Conservation (phyloP, 257 asterid genomes). For the Forsythia suspensa region DNA sequence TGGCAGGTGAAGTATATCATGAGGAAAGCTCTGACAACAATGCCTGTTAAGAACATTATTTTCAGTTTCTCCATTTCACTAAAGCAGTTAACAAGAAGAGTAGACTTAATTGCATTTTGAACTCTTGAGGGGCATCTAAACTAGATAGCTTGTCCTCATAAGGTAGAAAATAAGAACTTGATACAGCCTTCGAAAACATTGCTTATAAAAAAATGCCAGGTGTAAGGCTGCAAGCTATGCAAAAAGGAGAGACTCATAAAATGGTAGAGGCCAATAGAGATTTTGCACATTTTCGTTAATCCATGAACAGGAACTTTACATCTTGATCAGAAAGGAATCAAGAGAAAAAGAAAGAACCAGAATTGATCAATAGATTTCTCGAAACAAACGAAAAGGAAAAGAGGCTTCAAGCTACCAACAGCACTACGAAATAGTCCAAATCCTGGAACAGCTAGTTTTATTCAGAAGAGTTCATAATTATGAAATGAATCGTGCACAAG, state of each 20-base stretch:
- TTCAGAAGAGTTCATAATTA: not conserved
- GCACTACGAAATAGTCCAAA: not conserved
- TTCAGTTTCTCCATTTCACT: not conserved
- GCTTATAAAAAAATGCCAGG: not conserved
- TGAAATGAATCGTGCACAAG: not conserved
- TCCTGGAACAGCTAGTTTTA: not conserved
- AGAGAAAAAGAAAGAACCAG: too few species aligned
- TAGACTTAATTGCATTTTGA: not conserved
- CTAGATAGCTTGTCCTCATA: not conserved
- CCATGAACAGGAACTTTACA: too few species aligned
- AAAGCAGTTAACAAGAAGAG: not conserved
- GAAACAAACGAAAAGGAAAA: too few species aligned
- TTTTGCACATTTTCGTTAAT: too few species aligned
- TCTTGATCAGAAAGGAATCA: too few species aligned
- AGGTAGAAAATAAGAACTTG: not conserved
- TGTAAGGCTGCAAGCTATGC: not conserved
- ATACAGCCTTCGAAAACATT: not conserved
- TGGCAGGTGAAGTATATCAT: not conserved
- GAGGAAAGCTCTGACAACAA: conserved; percentile 5
- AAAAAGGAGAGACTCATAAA: not conserved
- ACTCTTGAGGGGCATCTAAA: not conserved
- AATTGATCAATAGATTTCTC: too few species aligned
- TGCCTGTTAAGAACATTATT: not conserved
- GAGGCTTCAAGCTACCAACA: not conserved
- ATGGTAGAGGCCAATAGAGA: not conserved